Evolutionary conservation across 495 filamentous ascomycete species (phyloP).

Genomic region (Annulohypoxylon moriforme): DNA sequence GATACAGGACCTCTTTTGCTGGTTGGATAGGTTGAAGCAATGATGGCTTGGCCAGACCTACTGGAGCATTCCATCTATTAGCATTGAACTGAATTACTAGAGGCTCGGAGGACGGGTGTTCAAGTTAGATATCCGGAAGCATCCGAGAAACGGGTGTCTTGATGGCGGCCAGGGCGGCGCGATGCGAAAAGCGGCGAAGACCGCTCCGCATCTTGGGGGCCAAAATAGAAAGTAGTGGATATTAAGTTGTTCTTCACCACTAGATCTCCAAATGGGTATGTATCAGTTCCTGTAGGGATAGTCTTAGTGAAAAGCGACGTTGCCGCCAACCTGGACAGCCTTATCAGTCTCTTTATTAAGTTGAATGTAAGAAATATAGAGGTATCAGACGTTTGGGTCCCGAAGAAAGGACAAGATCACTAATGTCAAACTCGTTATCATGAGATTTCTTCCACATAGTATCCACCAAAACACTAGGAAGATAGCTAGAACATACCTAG

Average conservation of each 20-base stretch:
- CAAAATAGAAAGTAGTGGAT: not conserved
- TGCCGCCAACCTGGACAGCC: not conserved
- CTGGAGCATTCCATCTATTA: not conserved
- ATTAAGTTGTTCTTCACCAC: not conserved
- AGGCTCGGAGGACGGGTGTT: not conserved
- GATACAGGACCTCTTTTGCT: not conserved
- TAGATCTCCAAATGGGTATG: not conserved
- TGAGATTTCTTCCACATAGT: not conserved
- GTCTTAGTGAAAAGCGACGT: too few relatives aligned
- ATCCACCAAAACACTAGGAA: not conserved
- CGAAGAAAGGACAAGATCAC: not conserved
- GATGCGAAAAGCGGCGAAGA: not conserved
- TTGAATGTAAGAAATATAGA: not conserved
- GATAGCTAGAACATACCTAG: not conserved
- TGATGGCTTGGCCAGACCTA: not conserved
- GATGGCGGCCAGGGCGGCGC: not conserved
- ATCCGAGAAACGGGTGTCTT: not conserved
- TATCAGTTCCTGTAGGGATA: too few relatives aligned
- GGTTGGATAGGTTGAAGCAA: not conserved
- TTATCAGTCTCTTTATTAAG: not conserved
- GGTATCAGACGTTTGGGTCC: not conserved
- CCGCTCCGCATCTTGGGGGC: not conserved
- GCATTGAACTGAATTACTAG: not conserved
- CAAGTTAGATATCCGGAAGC: not conserved
- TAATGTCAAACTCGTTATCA: not conserved